Evolutionary conservation across 306 rosid species (phyloP), one percentile per base, ranked within the genome.

Genomic region (Oemleria cerasiformis): DNA sequence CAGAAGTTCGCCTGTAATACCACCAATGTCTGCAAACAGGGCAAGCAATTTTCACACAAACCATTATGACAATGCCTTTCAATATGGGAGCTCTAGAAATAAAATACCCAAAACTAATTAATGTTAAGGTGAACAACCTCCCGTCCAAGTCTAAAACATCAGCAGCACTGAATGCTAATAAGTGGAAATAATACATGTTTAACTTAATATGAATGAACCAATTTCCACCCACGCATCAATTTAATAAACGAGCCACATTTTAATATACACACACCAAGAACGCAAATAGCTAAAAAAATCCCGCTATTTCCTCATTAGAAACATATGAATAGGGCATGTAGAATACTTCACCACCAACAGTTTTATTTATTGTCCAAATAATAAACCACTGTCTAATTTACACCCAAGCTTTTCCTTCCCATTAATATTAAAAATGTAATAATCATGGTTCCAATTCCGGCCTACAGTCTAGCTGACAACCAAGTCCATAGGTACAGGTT

Each of bases 1-100:
- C 62, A 84, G 83, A 77, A 84, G 84, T 47, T 80, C 87, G 36
- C 85, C 87, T 12, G 82, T 80, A 44, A 74, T 53, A 67, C 87
- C 87, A 43, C 83, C 87, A 74, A 84, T 84, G 25, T 78, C 87
- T 84, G 82, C 64, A 74, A 45, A 74, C 58, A 73, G 21, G 66
- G 36, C 19, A 81, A 55, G 9, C 14, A 61, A 65, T 10, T 41
- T 60, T 54, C n/a, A 67, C 21, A 43, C 21, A 70, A 55, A 25
- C 42, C 12, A 23, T 41, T 41, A 43, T 11, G 7, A 55, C 15
- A 61, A 15, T 34, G 12, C 7, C 9, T 59, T 59, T 59, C 20
- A 25, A 30, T 53, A 25, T 53, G 48, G 48, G 20, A 23, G 50
- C 63, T 68, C 40, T 19, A 51, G 9, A 51, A 51, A n/a, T 38